A percentile compares a stretch with the other conserved stretches of the same genome.
These are phyloP conservation scores for Citrus medica DNA, from an alignment of 345 rosid genomes.

Conservation along the genomic window DNA sequence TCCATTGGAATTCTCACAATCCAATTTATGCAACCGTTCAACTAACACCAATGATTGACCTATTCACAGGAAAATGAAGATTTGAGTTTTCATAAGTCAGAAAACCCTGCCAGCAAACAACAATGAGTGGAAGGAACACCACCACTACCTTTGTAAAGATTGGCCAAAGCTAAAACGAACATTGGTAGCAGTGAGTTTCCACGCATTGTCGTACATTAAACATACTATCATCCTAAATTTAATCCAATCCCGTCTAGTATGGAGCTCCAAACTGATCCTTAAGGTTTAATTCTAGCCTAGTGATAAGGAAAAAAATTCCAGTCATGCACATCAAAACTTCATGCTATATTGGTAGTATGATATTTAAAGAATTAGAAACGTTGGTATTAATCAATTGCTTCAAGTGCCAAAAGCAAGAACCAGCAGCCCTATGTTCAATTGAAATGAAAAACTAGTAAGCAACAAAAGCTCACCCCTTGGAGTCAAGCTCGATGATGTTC, in stretches of 20 bases:
- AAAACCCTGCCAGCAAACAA: neutral
- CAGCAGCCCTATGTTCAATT: neutral
- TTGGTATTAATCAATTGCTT: neutral
- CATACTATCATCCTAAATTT: neutral
- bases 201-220: no score
- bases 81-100: neutral
- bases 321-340: neutral
- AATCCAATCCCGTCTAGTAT: neutral
- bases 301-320: neutral
- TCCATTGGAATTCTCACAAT: neutral
- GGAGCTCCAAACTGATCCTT: neutral
- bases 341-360: neutral
- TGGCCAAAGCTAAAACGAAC: neutral
- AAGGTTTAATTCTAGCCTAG: neutral
- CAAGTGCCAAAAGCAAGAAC: neutral
- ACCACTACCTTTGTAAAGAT: neutral
- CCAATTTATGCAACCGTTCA: neutral
- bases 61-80: neutral
- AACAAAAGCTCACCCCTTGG: constrained; percentile 35
- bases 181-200: neutral
- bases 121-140: neutral
- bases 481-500: constrained; percentile 36
- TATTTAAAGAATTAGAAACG: neutral
- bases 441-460: neutral
- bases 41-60: neutral